These are phyloP conservation scores for Aegle marmelos DNA, from an alignment of 345 rosid species.

Conservation along the genomic window DNA sequence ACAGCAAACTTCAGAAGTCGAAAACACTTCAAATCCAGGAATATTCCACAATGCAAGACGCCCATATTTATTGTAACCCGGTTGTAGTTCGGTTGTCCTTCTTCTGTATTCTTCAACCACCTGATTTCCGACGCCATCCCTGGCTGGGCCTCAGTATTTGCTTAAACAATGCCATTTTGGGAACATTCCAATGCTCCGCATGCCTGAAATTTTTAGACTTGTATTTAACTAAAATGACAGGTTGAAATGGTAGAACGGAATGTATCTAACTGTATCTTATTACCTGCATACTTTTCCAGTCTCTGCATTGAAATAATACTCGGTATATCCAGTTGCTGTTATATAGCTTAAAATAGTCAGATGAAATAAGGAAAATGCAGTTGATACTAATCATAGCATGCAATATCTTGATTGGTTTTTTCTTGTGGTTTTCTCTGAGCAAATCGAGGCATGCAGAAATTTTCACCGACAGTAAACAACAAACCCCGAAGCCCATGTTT, in stretches of 20 bases:
- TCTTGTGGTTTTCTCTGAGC: not conserved
- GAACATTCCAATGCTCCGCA: constrained; percentile 92
- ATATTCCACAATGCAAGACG: not conserved
- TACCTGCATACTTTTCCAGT: constrained; percentile 90
- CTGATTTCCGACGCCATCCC: constrained; percentile 27
- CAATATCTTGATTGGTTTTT: not conserved
- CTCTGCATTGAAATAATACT: constrained; percentile 61
- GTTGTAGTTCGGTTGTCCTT: not conserved
- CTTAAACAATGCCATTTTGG: constrained; percentile 77
- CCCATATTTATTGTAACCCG: not conserved
- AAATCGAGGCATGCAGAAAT: not conserved
- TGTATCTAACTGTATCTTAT: not conserved
- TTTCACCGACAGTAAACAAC: not conserved
- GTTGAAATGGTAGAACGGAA: not conserved
- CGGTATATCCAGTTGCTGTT: constrained; percentile 91
- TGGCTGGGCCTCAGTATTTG: constrained; percentile 73
- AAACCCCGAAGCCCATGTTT: not conserved
- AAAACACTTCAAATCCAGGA: not conserved
- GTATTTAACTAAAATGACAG: not conserved
- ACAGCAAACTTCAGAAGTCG: not conserved
- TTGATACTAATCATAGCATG: not conserved
- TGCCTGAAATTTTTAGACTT: constrained; percentile 42
- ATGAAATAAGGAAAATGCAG: not conserved
- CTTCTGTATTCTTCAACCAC: constrained; percentile 12
- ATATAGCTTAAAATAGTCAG: constrained; percentile 8